These are phyloP conservation scores for Thelonectria olida DNA, from an alignment of 2,329 filamentous ascomycete genomes.

Conservation along the genomic window DNA sequence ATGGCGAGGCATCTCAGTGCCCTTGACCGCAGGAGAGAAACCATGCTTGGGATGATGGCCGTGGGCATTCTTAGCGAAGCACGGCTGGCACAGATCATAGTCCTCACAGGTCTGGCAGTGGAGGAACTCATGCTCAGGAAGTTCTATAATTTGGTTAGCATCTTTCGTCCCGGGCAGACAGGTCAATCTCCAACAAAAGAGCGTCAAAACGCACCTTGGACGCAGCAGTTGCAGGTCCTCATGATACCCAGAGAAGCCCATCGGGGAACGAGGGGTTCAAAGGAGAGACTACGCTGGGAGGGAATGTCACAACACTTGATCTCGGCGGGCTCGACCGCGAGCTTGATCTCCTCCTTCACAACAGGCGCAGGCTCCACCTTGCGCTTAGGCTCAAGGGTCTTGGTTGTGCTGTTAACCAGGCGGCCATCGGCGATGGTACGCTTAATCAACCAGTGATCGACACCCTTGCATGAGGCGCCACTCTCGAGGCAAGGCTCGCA, in stretches of 20 bases:
- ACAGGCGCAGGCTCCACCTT: slow-evolving; percentile 67
- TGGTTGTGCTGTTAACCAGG: slow-evolving; percentile 86
- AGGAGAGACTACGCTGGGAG: too few relatives aligned
- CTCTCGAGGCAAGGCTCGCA: slow-evolving; percentile 81
- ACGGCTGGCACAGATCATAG: slow-evolving; percentile 89
- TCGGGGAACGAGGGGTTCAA: slow-evolving; percentile 30
- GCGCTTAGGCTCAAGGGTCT: slow-evolving; percentile 76
- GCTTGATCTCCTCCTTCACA: slow-evolving; percentile 32
- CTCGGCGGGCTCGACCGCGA: slow-evolving; percentile 34
- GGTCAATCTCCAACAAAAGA: too few relatives aligned
- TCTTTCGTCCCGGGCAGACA: too few relatives aligned
- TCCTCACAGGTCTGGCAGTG: slow-evolving; percentile 88
- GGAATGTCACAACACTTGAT: slow-evolving; percentile 19
- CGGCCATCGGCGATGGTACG: slow-evolving; percentile 80
- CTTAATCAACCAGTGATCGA: slow-evolving; percentile 94
- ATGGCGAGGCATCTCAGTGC: slow-evolving; percentile 67
- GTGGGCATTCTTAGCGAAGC: slow-evolving; percentile 79
- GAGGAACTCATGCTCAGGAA: slow-evolving; percentile 82
- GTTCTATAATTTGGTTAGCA: slow-evolving; percentile 55
- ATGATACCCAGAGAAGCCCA: slow-evolving; percentile 46
- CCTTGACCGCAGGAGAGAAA: slow-evolving; percentile 75
- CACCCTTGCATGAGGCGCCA: slow-evolving; percentile 80
- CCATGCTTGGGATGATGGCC: slow-evolving; percentile 91
- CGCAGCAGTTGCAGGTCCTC: slow-evolving; percentile 76
- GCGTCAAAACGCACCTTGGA: slow-evolving; percentile 48